These are phyloP conservation scores for Aspergillus taichungensis DNA, from an alignment of 495 filamentous ascomycete species.

Conservation along the genomic window DNA sequence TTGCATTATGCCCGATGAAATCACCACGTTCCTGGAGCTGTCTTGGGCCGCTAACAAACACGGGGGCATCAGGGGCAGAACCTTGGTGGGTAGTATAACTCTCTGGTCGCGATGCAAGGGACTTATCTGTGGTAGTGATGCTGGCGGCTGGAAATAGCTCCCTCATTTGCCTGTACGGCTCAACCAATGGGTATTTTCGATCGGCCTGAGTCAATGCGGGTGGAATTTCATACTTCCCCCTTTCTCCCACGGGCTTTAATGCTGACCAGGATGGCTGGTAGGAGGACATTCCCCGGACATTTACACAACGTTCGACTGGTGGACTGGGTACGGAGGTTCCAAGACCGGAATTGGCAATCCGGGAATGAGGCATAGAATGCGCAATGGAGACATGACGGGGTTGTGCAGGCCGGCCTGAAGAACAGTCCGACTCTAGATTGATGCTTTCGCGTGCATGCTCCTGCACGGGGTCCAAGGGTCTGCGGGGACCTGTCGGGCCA, in stretches of 20 bases:
- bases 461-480: slow-evolving; percentile 14
- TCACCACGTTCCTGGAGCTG: slow-evolving; percentile 13
- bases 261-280: too few relatives aligned
- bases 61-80: slow-evolving; percentile 19
- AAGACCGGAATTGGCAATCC: slow-evolving; percentile 8
- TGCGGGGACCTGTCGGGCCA: slow-evolving; percentile 9
- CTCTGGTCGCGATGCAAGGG: slow-evolving; percentile 9
- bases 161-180: slow-evolving; percentile 11
- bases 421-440: slow-evolving; percentile 6
- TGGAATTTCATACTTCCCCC: too few relatives aligned
- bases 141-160: slow-evolving; percentile 2
- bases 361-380: slow-evolving; percentile 10
- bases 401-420: slow-evolving; percentile 7
- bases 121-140: slow-evolving; percentile 5
- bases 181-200: slow-evolving; percentile 15
- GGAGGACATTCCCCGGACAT: too few relatives aligned
- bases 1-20: slow-evolving; percentile 12
- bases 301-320: slow-evolving; percentile 13
- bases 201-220: background rate
- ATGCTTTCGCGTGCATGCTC: slow-evolving; percentile 12
- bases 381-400: slow-evolving; percentile 5
- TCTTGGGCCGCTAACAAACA: slow-evolving; percentile 32
- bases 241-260: too few relatives aligned
- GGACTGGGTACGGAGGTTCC: slow-evolving; percentile 1
- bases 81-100: slow-evolving; percentile 10